phyloP scores from a whole-genome alignment of 768 basidiomycete genomes.

The Leucosporidium scottii region DNA sequence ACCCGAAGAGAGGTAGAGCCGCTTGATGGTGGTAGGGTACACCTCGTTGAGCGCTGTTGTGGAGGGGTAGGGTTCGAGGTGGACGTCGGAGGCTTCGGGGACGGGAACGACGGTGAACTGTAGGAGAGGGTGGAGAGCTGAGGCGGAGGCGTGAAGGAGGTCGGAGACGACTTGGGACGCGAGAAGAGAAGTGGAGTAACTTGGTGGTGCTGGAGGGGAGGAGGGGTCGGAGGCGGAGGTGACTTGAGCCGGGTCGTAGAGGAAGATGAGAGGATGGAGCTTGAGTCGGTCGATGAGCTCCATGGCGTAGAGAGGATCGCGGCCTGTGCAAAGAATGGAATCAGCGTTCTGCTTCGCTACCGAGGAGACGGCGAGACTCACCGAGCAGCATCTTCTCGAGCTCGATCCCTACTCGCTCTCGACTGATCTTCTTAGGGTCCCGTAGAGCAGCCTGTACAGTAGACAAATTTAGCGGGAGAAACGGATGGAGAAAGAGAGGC shows the following conservation, averaged over 20 bases:
- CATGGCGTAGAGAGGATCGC: conserved; percentile 65
- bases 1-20: conserved; percentile 71
- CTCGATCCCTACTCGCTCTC: conserved; percentile 88
- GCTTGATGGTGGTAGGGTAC: conserved; percentile 49
- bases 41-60: conserved; percentile 31
- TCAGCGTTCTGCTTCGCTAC: background rate
- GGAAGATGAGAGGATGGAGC: conserved; percentile 53
- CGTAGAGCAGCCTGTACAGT: conserved; percentile 15
- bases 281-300: conserved; percentile 65
- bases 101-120: background rate
- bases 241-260: conserved; percentile 21
- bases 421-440: conserved; percentile 69
- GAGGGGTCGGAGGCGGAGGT: background rate
- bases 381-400: conserved; percentile 90
- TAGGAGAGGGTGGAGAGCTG: conserved; percentile 19
- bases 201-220: background rate
- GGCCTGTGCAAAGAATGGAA: conserved; percentile 49
- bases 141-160: conserved; percentile 38
- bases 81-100: conserved; percentile 6
- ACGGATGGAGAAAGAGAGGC: background rate
- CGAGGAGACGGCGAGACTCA: conserved; percentile 33
- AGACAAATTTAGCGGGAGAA: background rate
- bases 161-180: conserved; percentile 46
- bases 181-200: conserved; percentile 45
- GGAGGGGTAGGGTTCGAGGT: conserved; percentile 17